Evolutionary conservation across 495 filamentous ascomycete genomes (phyloP).

Genomic region (Podospora comata): DNA sequence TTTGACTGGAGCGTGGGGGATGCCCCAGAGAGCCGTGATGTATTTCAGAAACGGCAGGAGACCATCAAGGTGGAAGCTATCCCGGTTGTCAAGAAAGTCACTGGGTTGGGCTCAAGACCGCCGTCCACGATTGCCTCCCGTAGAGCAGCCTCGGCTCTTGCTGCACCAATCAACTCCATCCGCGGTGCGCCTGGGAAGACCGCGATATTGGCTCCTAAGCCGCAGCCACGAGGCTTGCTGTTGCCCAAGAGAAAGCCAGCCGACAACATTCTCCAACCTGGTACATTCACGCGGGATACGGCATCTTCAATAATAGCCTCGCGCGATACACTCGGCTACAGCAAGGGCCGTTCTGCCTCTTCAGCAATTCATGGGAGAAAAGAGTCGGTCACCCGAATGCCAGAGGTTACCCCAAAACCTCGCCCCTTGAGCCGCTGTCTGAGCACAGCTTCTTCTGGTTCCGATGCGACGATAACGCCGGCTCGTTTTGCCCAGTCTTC

Average conservation of each 20-base stretch:
- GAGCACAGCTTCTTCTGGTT: conserved; percentile 42
- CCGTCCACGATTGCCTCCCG: conserved; percentile 40
- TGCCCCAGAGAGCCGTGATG: conserved; percentile 31
- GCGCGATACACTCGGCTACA: conserved; percentile 75
- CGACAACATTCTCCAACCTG: conserved; percentile 37
- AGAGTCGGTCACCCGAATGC: conserved; percentile 10
- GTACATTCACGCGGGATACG: conserved; percentile 47
- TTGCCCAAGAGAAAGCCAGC: conserved; percentile 43
- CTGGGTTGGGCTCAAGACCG: conserved; percentile 29
- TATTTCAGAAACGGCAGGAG: conserved; percentile 33
- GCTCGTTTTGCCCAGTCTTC: conserved; percentile 38
- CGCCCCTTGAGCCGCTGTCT: conserved; percentile 31
- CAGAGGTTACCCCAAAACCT: conserved; percentile 22
- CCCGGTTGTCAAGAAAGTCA: conserved; percentile 24
- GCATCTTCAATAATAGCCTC: conserved; percentile 63
- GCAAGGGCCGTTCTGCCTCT: conserved; percentile 66
- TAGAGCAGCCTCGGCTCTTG: conserved; percentile 42
- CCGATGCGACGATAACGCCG: conserved; percentile 51
- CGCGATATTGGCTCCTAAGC: conserved; percentile 24
- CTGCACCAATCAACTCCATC: conserved; percentile 37
- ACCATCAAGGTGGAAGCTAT: conserved; percentile 21
- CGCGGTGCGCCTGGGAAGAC: conserved; percentile 27
- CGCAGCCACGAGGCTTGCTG: conserved; percentile 32
- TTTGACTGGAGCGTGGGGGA: conserved; percentile 51
- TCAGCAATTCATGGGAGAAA: conserved; percentile 34